Conservation (phyloP, 2,329 filamentous ascomycete genomes). For the Fusarium tupiense region DNA sequence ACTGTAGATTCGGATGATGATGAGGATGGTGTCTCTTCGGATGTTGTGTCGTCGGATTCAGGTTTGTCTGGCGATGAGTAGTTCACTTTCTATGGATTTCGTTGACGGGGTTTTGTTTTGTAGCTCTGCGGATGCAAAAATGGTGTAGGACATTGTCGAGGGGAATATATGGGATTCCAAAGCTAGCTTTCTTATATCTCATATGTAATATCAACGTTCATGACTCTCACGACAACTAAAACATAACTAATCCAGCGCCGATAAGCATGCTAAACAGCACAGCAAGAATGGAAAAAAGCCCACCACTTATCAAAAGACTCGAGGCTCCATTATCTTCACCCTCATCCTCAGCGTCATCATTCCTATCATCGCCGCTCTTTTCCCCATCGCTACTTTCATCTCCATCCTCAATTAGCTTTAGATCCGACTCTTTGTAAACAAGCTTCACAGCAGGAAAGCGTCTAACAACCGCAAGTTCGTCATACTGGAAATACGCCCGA, state of each 20-base stretch:
- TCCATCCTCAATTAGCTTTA: background rate
- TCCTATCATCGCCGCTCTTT: no score
- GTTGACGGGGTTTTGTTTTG: accelerated
- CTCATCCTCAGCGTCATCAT: background rate
- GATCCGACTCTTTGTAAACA: constrained; percentile 20
- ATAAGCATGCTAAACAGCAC: constrained; percentile 9
- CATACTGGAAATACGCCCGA: background rate
- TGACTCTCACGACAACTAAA: background rate
- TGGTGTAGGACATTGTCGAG: accelerated
- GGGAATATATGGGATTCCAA: accelerated
- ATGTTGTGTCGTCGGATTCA: background rate
- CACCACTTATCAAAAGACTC: background rate
- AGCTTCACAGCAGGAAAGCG: constrained; percentile 19
- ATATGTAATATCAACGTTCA: no score
- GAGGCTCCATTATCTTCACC: background rate
- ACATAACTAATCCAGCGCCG: constrained; percentile 14
- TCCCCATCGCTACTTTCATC: no score
- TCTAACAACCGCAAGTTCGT: background rate
- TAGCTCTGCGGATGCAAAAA: no score
- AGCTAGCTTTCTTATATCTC: background rate
- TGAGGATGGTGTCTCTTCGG: background rate
- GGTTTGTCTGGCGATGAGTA: background rate
- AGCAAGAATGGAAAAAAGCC: background rate
- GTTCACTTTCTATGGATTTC: accelerated
- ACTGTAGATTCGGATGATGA: no score